Evolutionary conservation across 2,329 filamentous ascomycete species (phyloP), one percentile per base, ranked within the genome.

Genomic region (Tolypocladium cylindrosporum): DNA sequence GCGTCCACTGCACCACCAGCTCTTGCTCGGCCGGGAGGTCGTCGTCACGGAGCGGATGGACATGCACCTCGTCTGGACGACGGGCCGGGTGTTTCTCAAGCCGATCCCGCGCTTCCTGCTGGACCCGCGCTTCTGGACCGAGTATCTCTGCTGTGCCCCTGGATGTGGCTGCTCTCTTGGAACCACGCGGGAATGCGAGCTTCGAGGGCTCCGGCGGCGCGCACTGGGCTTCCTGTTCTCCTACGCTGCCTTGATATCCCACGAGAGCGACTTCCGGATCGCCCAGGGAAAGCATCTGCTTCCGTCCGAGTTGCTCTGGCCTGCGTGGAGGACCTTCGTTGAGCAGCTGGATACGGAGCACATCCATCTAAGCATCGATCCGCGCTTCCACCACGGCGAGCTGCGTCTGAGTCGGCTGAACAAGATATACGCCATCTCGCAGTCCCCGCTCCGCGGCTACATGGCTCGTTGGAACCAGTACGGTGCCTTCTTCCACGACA

Each of bases 371-470:
- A 52, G 63, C 2, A 62, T 76, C 40, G 65, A 77, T 58, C 59
- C 50, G 42, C 74, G 74, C 1, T 79, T 75, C 60, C 55, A 64
- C 52, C 74, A 73, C 56, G 75, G 73, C 21, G 76, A 79, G 65
- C 71, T 79, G 14, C 70, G 74, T 4, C 61, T 75, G 4, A 8
- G 11, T 27, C 42, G 42, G 19, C 66, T 75, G 53, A 72, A 81
- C 65, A 71, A 75, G 57, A 72, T 76, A 54, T 72, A 74, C 61
- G 66, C 67, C 36, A 61, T 76, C 31, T 61, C 59, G 40, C 57
- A 60, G 40, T 64, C 60, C 4, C 7, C 65, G 4, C 58, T 68
- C 13, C 60, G 60, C 14, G 60, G 60, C 11, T 72, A 69, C 52
- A 53, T 66, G 57, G 39, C 62, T n/a, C 43, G 31, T 37, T 69